Evolutionary conservation across 2,329 filamentous ascomycete genomes (phyloP).

Genomic region (Colletotrichum godetiae): DNA sequence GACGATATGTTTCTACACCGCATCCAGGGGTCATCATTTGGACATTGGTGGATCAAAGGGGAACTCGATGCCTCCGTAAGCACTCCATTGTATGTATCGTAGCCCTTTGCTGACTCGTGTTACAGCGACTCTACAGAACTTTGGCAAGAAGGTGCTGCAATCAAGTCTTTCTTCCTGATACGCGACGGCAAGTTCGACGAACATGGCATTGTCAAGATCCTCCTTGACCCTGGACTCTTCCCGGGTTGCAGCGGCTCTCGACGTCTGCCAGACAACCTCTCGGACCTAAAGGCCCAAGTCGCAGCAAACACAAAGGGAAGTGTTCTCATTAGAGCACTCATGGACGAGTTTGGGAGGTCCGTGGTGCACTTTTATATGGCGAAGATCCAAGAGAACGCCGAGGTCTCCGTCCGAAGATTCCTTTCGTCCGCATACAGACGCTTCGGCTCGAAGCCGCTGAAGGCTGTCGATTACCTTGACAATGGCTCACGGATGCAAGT

Average conservation of each 20-base stretch:
- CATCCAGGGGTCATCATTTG: slow-evolving; percentile 84
- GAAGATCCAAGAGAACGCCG: slow-evolving; percentile 27
- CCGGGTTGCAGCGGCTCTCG: slow-evolving; percentile 61
- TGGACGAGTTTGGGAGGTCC: slow-evolving; percentile 78
- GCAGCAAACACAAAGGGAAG: slow-evolving; percentile 88
- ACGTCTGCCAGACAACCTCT: neutral
- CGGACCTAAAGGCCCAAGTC: neutral
- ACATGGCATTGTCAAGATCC: slow-evolving; percentile 75
- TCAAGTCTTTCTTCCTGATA: slow-evolving; percentile 76
- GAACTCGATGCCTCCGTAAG: no score
- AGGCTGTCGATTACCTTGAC: slow-evolving; percentile 80
- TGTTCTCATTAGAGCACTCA: slow-evolving; percentile 78
- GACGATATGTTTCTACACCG: slow-evolving; percentile 84
- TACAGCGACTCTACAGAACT: slow-evolving; percentile 76
- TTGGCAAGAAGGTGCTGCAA: slow-evolving; percentile 71
- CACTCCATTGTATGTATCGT: no score
- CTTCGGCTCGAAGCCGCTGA: slow-evolving; percentile 78
- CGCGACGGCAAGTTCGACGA: slow-evolving; percentile 84
- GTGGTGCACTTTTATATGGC: slow-evolving; percentile 14
- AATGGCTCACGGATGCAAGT: slow-evolving; percentile 54
- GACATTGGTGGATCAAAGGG: slow-evolving; percentile 74
- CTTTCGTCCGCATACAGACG: slow-evolving; percentile 56
- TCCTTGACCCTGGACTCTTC: slow-evolving; percentile 79
- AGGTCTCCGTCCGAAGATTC: slow-evolving; percentile 9
- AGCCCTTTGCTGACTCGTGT: slow-evolving; percentile 82